Base-by-base conservation (phyloP, 306 rosid species). In the Sicyos baderoa region DNA sequence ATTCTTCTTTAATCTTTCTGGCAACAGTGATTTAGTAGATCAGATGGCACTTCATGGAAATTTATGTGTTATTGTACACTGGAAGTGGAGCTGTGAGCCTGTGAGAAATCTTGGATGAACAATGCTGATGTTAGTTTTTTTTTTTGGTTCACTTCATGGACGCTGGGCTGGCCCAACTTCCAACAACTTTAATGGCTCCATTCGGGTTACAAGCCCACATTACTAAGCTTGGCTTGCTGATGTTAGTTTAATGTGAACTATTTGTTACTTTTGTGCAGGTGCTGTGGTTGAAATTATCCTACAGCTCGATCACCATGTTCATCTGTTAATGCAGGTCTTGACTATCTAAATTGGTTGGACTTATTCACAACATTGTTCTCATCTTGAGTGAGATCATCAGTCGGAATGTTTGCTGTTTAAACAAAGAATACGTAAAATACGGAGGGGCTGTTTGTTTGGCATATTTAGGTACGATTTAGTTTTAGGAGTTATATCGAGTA, bases 321-420 rank as follows among this genome's bases (percentile, higher is more conserved):
- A 47, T 66, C 5, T 66, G 37, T 21, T 44, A 14, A 65, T 47
- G 71, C 71, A 45, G 71, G 37, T 40, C 54, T 45, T 65, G 54
- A 65, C 54, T 22, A 65, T 42, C 40, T 22, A 66, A 66, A 13
- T 23, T 66, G 56, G 56, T 15, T 23, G 71, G 17, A 47, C 42
- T 37, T 37, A 47, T 15, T 66, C 37, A 21, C 55, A 66, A 47
- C 55, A 45, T 44, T 21, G 19, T 47, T 19, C 55, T 37, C 54
- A 45, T 47, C 54, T 66, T 21, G 40, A 47, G 55, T 22, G 71
- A 47, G 42, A 66, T 44, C 55, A 45, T 44, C 15, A 22, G 42
- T 66, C 37, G 22, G 54, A 66, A 45, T 21, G 51, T 66, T 40
- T 21, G 19, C 71, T 66, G 37, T 21, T 66, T 47, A 47, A 64